Evolutionary conservation across 2,329 filamentous ascomycete genomes (phyloP).

Genomic region (Triangularia setosa): DNA sequence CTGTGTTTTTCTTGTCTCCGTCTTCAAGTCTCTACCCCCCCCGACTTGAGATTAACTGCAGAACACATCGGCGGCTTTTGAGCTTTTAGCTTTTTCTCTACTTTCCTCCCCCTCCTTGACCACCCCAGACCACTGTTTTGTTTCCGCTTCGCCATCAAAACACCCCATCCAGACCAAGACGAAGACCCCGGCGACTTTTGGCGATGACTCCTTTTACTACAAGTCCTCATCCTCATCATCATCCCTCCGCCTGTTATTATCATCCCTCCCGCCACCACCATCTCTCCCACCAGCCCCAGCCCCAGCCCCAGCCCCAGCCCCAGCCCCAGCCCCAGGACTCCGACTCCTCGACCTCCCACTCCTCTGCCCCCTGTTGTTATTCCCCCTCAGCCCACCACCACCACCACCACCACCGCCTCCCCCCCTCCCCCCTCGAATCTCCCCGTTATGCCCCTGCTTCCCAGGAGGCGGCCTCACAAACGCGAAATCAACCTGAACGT

Average conservation of each 20-base stretch:
- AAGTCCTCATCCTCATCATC: background rate
- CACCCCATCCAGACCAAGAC: too few species aligned
- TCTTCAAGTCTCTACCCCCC: background rate
- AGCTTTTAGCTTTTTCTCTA: background rate
- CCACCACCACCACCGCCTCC: conserved; percentile 33
- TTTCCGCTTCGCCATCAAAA: too few species aligned
- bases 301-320: too few species aligned
- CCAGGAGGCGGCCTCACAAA: conserved; percentile 75
- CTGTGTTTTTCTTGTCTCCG: background rate
- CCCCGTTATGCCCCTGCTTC: conserved; percentile 36
- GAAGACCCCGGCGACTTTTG: too few species aligned
- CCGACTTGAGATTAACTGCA: background rate
- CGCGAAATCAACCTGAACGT: conserved; percentile 75
- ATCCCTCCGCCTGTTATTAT: background rate
- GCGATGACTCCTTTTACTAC: background rate
- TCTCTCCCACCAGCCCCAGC: too few species aligned
- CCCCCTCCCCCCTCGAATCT: conserved; percentile 37
- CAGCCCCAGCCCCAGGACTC: conserved; percentile 43
- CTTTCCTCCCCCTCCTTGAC: too few species aligned
- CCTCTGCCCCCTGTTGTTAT: conserved; percentile 29
- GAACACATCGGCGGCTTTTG: background rate
- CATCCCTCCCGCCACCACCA: conserved; percentile 12
- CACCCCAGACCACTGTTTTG: too few species aligned
- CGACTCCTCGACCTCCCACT: conserved; percentile 46
- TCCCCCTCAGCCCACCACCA: conserved; percentile 44